Base-by-base conservation (phyloP, 768 basidiomycete species). In the Coprinopsis sp. region DNA sequence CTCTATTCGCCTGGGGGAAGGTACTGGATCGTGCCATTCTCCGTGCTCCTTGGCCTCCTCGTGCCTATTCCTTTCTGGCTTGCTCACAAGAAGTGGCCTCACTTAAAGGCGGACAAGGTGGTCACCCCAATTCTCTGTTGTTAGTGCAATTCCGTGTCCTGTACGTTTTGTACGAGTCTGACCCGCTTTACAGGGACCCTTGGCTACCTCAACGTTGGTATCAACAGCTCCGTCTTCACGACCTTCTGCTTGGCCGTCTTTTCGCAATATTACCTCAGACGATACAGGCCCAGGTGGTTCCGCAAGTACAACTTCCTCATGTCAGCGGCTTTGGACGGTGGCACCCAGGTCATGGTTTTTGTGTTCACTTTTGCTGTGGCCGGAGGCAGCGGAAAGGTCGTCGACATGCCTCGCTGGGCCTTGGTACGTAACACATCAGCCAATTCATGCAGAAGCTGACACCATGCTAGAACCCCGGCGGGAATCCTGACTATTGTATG, bases 321-420 rank as follows among this genome's bases (percentile, higher is more conserved):
- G n/a, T 86, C 84, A 6, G 82, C 84, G 6, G 85, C 81, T 4
- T 56, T 87, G 53, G 85, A 86, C 55, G 75, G 84, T 12, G 84
- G 86, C 14, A 49, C 48, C 18, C 48, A 49, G 19, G 66, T 71
- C 49, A 73, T 71, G 71, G 64, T 72, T 19, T 72, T 74, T 44
- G 67, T 73, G 0, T 72, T 61, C 48, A 71, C 68, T 1, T 74
- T 72, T 33, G 70, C 70, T 0, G 71, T 73, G 11, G 71, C 68
- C 22, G 72, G 72, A 1, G 72, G 70, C 3, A 69, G 71, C 33
- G 72, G 72, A 1, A 65, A 53, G 28, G 70, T 68, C 12, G 44
- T 53, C 4, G 23, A 44, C 22, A 47, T 54, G 41, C 45, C 48
- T 12, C 42, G 43, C 37, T 53, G 51, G 46, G 44, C 51, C 24